Evolutionary conservation across 2,329 filamentous ascomycete species (phyloP), one percentile per base, ranked within the genome.

Genomic region (Geosmithia flava): DNA sequence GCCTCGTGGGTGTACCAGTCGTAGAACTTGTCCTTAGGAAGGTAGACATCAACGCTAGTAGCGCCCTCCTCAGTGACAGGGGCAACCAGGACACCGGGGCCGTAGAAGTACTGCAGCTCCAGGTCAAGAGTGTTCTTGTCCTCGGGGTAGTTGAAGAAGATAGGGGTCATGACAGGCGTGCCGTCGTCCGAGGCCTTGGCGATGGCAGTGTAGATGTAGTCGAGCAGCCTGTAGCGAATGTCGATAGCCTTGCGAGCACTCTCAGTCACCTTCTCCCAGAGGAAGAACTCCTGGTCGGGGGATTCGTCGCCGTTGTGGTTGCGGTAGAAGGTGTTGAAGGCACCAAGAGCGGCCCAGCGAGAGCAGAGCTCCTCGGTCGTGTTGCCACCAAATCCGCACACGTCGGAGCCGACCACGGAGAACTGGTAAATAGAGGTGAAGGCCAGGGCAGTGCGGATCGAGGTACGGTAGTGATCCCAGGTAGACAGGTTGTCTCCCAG

Each of bases 131-230:
- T 69, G 30, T 62, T 64, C 27, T 59, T 53, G 53, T 77, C 74
- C 17, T 61, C 40, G 3, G 72, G 85, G 59, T 89, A 90, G 27
- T 78, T 59, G 67, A 81, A 91, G 65, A 85, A 87, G 49, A 89
- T 63, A 0, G 86, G 85, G 55, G 79, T 80, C 48, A 88, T 67
- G 53, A 81, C 68, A 0, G 86, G 84, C 2, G 72, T 74, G 33
- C 86, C 86, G 20, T 73, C 73, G 17, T 68, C 57, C 29, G 71
- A 74, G 59, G 86, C 76, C 49, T 67, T 64, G 58, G 81, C 69
- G 54, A 88, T 70, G 1, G 80, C 78, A 1, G 85, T 89, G 69
- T 91, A 90, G 51, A 87, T 72, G 65, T 90, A 90, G 57, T 89
- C 85, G n/a, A 91, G 70, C n/a, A 90, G 69, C 30, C 76, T 73